Conservation (phyloP, 805 yeast genomes). For the Tetrapisispora nanseiensis region DNA sequence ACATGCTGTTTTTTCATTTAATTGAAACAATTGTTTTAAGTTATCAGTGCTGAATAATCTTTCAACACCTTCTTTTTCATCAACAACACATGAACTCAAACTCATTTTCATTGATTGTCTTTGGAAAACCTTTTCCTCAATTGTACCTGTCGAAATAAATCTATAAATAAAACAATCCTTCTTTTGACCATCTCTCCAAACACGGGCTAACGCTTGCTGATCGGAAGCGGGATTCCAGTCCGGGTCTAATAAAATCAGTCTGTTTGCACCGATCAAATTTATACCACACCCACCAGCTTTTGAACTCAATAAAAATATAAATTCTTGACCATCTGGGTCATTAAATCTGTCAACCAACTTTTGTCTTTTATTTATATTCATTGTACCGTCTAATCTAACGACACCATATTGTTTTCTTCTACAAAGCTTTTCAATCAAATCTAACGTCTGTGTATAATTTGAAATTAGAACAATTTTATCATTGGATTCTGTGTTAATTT, state of each 20-base stretch:
- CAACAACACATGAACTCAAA: slow-evolving; percentile 91
- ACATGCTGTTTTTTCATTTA: slow-evolving; percentile 55
- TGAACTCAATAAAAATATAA: slow-evolving; percentile 79
- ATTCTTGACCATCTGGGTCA: slow-evolving; percentile 77
- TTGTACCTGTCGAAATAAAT: slow-evolving; percentile 88
- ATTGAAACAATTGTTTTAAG: slow-evolving; percentile 65
- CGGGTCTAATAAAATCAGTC: slow-evolving; percentile 76
- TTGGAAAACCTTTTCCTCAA: slow-evolving; percentile 93
- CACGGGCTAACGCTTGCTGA: slow-evolving; percentile 94
- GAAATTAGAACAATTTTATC: slow-evolving; percentile 93
- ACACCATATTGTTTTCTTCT: slow-evolving; percentile 63
- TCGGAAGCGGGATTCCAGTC: slow-evolving; percentile 99
- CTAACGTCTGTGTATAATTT: slow-evolving; percentile 90
- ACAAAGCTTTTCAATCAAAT: slow-evolving; percentile 81
- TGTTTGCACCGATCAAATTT: slow-evolving; percentile 90
- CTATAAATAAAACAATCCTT: slow-evolving; percentile 93
- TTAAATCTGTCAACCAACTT: slow-evolving; percentile 85
- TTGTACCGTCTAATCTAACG: slow-evolving; percentile 82
- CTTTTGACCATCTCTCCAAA: slow-evolving; percentile 98
- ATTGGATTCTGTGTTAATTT: slow-evolving; percentile 70
- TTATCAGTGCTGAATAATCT: slow-evolving; percentile 78
- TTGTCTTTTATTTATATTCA: slow-evolving; percentile 87
- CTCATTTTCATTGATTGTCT: slow-evolving; percentile 91
- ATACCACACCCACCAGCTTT: slow-evolving; percentile 99
- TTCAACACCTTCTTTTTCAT: slow-evolving; percentile 91